Conservation (phyloP, 345 rosid genomes). For the Schrenkiella parvula region DNA sequence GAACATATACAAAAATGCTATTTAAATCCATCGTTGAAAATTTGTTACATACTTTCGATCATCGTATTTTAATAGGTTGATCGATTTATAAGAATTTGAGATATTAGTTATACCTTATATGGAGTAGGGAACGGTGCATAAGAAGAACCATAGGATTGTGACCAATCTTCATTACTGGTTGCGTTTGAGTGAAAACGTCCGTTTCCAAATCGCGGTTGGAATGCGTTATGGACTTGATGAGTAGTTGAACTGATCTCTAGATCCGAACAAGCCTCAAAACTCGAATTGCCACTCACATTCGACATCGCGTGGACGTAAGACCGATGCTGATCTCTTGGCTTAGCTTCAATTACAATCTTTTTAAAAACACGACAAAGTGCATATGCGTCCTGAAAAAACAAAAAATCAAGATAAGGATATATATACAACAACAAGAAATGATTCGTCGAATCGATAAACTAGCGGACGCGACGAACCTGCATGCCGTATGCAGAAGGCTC, state of each 20-base stretch:
- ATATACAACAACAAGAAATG: neutral
- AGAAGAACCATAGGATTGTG: conserved; percentile 23
- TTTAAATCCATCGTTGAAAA: neutral
- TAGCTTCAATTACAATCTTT: conserved; percentile 30
- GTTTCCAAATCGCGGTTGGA: conserved; percentile 26
- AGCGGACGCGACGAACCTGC: conserved; percentile 20
- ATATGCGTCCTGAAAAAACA: conserved; percentile 30
- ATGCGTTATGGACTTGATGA: conserved; percentile 27
- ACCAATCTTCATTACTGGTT: conserved; percentile 23
- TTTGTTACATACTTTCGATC: neutral
- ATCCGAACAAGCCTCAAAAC: conserved; percentile 33
- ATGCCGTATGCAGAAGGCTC: conserved; percentile 33
- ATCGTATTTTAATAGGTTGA: neutral
- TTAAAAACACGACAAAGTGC: conserved; percentile 40
- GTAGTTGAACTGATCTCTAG: conserved; percentile 30
- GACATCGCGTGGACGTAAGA: conserved; percentile 27
- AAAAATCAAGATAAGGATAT: neutral
- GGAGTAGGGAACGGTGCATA: conserved; percentile 25
- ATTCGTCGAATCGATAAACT: neutral
- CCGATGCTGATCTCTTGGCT: conserved; percentile 34
- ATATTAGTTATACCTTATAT: conserved; percentile 13
- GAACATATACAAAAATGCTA: neutral
- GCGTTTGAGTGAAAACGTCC: conserved; percentile 25
- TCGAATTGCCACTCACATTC: conserved; percentile 28
- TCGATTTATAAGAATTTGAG: neutral